Conservation (phyloP, 2,329 filamentous ascomycete genomes). For the Colletotrichum endophyticum region DNA sequence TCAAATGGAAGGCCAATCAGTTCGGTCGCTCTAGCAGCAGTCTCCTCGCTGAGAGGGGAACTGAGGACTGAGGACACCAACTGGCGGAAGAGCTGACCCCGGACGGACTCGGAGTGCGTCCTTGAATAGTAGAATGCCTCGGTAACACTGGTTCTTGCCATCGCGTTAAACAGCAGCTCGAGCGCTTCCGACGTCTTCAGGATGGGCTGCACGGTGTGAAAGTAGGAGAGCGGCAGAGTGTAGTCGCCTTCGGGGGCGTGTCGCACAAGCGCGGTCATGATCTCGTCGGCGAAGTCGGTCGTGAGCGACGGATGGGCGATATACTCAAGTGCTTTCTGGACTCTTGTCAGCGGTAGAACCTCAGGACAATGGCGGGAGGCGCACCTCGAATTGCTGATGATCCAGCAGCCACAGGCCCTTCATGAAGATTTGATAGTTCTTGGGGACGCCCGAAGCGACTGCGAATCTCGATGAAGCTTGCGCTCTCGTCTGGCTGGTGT, state of each 20-base stretch:
- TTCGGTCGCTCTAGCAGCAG: conserved; percentile 66
- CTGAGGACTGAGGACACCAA: conserved; percentile 65
- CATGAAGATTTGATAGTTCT: conserved; percentile 81
- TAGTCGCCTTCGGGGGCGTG: conserved; percentile 65
- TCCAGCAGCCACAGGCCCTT: conserved; percentile 85
- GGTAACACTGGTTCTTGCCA: conserved; percentile 69
- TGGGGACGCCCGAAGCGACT: conserved; percentile 67
- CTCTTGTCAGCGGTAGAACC: background rate
- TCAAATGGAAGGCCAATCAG: conserved; percentile 77
- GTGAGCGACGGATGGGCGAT: conserved; percentile 81
- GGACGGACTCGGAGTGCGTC: conserved; percentile 64
- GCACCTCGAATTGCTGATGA: conserved; percentile 68
- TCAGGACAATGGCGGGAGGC: background rate
- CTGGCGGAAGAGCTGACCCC: conserved; percentile 69
- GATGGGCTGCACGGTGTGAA: conserved; percentile 75
- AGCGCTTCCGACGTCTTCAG: conserved; percentile 68
- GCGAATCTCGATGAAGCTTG: conserved; percentile 64
- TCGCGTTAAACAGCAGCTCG: conserved; percentile 70
- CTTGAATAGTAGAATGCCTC: conserved; percentile 79
- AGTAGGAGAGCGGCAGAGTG: conserved; percentile 76
- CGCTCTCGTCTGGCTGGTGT: conserved; percentile 55
- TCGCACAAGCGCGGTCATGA: conserved; percentile 71
- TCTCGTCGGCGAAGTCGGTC: conserved; percentile 84
- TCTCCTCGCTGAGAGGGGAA: conserved; percentile 37
- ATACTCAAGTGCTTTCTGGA: conserved; percentile 71